phyloP scores from a whole-genome alignment of 116 monocot species.

The Iris pallida region DNA sequence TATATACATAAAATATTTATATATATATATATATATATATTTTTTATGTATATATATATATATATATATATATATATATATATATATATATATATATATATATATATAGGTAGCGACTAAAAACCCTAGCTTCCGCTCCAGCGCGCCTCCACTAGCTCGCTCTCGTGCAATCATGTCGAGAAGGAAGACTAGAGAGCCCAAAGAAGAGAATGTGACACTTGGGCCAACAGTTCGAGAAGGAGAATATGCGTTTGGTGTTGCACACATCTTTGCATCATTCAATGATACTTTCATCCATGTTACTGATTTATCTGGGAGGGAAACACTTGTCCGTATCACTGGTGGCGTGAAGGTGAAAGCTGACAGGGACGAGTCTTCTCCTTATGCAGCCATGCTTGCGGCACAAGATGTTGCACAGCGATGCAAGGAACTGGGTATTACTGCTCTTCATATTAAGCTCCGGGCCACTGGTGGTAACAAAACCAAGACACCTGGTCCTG shows the following conservation, averaged over 20 bases:
- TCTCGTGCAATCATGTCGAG: no score
- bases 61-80: no score
- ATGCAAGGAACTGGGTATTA: constrained; percentile 50
- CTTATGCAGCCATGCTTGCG: constrained; percentile 51
- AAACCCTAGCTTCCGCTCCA: no score
- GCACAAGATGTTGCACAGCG: constrained; percentile 44
- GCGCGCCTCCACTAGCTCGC: no score
- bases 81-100: no score
- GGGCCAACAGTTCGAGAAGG: constrained; percentile 63
- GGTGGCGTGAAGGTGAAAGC: constrained; percentile 28
- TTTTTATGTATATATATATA: no score
- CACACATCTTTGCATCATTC: constrained; percentile 72
- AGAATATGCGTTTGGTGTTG: constrained; percentile 71
- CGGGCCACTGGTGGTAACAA: constrained; percentile 43
- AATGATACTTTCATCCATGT: constrained; percentile 77
- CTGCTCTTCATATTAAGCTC: constrained; percentile 43
- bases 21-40: no score
- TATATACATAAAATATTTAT: no score
- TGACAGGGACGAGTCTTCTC: constrained; percentile 43
- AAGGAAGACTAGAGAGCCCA: constrained; percentile 68
- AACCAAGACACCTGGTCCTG: constrained; percentile 43
- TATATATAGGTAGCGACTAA: no score
- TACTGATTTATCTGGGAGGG: constrained; percentile 74
- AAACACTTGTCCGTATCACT: constrained; percentile 69
- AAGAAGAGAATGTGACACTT: constrained; percentile 73